Conservation (phyloP, 371 early-diverging fungal species). For the Syncephalastrum monosporum region DNA sequence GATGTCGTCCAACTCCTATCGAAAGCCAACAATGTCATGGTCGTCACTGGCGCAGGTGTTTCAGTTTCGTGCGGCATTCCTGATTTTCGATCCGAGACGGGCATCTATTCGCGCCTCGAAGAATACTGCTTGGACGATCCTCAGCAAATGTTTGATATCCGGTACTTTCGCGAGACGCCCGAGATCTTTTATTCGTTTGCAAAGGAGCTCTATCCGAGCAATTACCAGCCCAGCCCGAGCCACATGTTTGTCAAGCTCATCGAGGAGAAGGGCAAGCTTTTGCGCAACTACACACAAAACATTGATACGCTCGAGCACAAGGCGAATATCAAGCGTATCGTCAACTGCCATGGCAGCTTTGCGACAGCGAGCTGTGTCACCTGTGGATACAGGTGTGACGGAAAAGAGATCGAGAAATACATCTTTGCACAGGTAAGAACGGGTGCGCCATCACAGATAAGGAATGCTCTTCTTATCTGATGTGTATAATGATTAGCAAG, state of each 20-base stretch:
- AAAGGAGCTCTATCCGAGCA: slow-evolving; percentile 84
- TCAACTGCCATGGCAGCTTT: slow-evolving; percentile 94
- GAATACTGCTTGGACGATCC: slow-evolving; percentile 80
- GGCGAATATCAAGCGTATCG: slow-evolving; percentile 81
- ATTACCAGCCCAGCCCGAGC: slow-evolving; percentile 88
- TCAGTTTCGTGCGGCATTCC: slow-evolving; percentile 98
- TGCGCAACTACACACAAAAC: slow-evolving; percentile 98
- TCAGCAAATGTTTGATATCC: slow-evolving; percentile 91
- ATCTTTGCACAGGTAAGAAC: slow-evolving; percentile 61
- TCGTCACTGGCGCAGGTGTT: slow-evolving; percentile 92
- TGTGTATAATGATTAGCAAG: slow-evolving; percentile 13
- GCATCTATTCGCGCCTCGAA: slow-evolving; percentile 88
- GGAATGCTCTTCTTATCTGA: neutral
- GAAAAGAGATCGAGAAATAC: slow-evolving; percentile 74
- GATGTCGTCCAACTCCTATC: slow-evolving; percentile 71
- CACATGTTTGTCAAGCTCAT: slow-evolving; percentile 91
- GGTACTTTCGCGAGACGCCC: slow-evolving; percentile 81
- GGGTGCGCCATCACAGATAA: too few relatives aligned
- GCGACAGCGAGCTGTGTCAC: slow-evolving; percentile 89
- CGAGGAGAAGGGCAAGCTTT: slow-evolving; percentile 77
- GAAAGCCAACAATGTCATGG: slow-evolving; percentile 76
- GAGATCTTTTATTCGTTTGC: slow-evolving; percentile 95
- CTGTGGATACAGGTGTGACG: slow-evolving; percentile 77
- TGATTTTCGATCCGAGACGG: slow-evolving; percentile 95
- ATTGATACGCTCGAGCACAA: slow-evolving; percentile 96